phyloP scores from a whole-genome alignment of 2,329 filamentous ascomycete species.

The Pyrenophora teres region DNA sequence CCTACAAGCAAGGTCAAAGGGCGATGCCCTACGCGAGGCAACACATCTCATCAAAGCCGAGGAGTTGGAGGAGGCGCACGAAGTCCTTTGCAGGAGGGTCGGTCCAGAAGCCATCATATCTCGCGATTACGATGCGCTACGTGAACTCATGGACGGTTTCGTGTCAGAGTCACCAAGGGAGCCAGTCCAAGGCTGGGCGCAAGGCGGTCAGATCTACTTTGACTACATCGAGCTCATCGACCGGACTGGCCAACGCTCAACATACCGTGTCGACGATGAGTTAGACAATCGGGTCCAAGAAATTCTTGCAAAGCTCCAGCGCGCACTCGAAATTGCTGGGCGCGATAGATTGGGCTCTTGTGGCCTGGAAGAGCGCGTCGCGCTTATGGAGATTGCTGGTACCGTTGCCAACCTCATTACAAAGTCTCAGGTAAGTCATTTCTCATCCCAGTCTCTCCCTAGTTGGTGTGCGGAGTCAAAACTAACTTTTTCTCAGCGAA shows the following conservation, averaged over 20 bases:
- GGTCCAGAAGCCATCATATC: slow-evolving; percentile 83
- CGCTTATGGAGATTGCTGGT: slow-evolving; percentile 80
- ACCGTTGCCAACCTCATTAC: slow-evolving; percentile 70
- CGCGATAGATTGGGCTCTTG: slow-evolving; percentile 49
- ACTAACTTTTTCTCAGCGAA: slow-evolving; percentile 36
- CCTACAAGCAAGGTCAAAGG: slow-evolving; percentile 75
- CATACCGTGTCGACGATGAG: slow-evolving; percentile 39
- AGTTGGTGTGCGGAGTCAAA: slow-evolving; percentile 4
- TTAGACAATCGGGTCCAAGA: slow-evolving; percentile 36
- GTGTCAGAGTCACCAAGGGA: slow-evolving; percentile 46
- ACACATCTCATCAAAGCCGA: slow-evolving; percentile 77
- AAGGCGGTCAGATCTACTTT: slow-evolving; percentile 79
- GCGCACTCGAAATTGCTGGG: slow-evolving; percentile 45
- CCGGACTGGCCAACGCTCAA: slow-evolving; percentile 35
- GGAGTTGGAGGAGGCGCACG: slow-evolving; percentile 80
- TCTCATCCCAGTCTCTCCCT: neutral
- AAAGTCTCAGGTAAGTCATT: slow-evolving; percentile 40
- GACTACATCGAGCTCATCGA: slow-evolving; percentile 61
- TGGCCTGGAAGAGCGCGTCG: slow-evolving; percentile 64
- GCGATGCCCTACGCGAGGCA: slow-evolving; percentile 63
- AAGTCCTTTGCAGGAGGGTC: slow-evolving; percentile 77
- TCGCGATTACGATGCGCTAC: slow-evolving; percentile 73
- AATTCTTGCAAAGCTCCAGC: slow-evolving; percentile 43
- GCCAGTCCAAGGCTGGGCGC: slow-evolving; percentile 71
- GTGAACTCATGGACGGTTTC: slow-evolving; percentile 73